Evolutionary conservation across 1,284 basidiomycete genomes (phyloP).

Genomic region (Ceratobasidium sp.): DNA sequence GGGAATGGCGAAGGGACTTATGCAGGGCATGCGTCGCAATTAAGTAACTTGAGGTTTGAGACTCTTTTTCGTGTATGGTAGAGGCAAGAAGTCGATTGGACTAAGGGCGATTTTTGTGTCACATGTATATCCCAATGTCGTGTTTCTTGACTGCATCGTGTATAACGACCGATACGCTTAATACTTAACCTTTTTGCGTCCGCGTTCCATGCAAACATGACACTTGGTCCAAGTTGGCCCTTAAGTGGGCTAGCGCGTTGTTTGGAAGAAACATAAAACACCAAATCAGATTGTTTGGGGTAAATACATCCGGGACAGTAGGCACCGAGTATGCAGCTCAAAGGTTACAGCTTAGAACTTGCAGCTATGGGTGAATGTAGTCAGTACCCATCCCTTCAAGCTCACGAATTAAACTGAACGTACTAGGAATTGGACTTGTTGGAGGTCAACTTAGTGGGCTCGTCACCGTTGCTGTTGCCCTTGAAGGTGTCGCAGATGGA

Average conservation of each 20-base stretch:
- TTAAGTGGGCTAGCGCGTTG: no score
- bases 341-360: conserved; percentile 13
- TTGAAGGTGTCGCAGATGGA: conserved; percentile 43
- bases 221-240: no score
- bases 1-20: conserved; percentile 26
- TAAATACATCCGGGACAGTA: no score
- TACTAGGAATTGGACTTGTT: conserved; percentile 38
- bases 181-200: no score
- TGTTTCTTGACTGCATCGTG: no score
- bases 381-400: neutral
- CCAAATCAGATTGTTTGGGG: no score
- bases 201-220: no score
- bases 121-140: no score
- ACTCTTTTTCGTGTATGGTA: neutral
- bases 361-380: conserved; percentile 9
- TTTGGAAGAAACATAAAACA: no score
- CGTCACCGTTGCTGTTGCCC: conserved; percentile 38
- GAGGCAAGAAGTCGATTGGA: neutral
- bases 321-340: no score
- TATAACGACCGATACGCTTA: no score
- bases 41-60: neutral
- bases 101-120: no score
- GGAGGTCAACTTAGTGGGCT: conserved; percentile 39
- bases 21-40: conserved; percentile 1
- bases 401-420: neutral